Evolutionary conservation across 768 basidiomycete genomes (phyloP).

Genomic region (Rickenella mellea): DNA sequence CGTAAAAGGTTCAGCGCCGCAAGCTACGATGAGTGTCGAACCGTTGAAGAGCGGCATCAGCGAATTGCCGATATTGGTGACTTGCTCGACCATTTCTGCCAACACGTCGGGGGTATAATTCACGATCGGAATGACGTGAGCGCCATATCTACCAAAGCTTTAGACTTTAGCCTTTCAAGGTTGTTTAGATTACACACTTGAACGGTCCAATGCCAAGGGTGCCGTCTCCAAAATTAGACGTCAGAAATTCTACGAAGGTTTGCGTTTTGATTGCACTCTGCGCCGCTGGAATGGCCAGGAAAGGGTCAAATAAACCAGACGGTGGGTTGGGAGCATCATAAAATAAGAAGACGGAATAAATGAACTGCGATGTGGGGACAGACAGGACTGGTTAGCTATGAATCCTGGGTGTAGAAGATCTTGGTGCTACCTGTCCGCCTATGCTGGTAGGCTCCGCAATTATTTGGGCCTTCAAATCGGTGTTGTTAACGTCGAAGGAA

Average conservation of each 20-base stretch:
- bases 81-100: neutral
- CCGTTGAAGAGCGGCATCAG: neutral
- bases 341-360: constrained; percentile 8
- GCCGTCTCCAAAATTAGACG: neutral
- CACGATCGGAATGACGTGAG: neutral
- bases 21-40: neutral
- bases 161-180: neutral
- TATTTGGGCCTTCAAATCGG: neutral
- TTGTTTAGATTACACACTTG: neutral
- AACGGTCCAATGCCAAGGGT: neutral
- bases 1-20: neutral
- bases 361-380: neutral
- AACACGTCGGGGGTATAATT: neutral
- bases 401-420: neutral
- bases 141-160: neutral
- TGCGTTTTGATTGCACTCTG: neutral
- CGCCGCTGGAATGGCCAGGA: constrained; percentile 5
- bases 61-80: neutral
- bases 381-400: neutral
- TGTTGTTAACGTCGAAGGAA: neutral
- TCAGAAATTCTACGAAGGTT: constrained; percentile 4
- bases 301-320: constrained; percentile 10
- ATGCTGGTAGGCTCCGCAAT: neutral
- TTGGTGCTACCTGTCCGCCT: neutral
- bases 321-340: constrained; percentile 14